These are phyloP conservation scores for Chrysochromulina parva DNA, from an alignment of 78 protist species.

Conservation along the genomic window DNA sequence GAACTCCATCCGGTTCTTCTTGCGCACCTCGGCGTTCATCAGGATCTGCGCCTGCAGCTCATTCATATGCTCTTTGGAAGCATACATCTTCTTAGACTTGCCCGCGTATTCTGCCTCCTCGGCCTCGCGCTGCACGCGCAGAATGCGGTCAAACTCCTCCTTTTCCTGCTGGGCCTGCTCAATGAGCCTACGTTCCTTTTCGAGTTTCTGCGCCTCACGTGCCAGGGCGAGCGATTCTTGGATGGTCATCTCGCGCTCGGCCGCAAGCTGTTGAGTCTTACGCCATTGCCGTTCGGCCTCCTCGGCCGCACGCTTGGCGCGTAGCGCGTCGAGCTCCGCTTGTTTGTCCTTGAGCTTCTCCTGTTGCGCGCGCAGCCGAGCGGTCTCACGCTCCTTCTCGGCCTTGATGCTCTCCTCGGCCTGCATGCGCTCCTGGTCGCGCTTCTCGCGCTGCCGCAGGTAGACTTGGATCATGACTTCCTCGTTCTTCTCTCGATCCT, in stretches of 20 bases:
- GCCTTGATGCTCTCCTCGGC: neutral
- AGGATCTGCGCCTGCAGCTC: constrained; percentile 34
- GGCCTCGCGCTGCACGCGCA: constrained; percentile 19
- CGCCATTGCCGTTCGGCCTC: constrained; percentile 54
- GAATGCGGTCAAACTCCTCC: constrained; percentile 50
- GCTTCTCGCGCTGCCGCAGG: no score
- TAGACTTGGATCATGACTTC: no score
- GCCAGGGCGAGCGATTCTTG: constrained; percentile 33
- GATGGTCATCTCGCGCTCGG: neutral
- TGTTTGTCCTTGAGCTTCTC: constrained; percentile 65
- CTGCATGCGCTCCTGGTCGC: neutral
- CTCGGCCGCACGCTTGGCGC: constrained; percentile 64
- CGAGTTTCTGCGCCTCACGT: constrained; percentile 36
- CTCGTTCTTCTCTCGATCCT: no score
- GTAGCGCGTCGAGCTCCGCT: constrained; percentile 64
- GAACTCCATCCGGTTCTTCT: neutral
- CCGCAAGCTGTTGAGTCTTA: constrained; percentile 26
- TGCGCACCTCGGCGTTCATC: neutral
- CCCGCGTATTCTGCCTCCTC: neutral
- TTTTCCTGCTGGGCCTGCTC: constrained; percentile 42
- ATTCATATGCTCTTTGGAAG: neutral
- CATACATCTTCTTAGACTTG: neutral
- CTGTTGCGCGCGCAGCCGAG: constrained; percentile 62
- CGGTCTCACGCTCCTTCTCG: constrained; percentile 55
- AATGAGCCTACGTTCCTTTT: constrained; percentile 43